phyloP scores from a whole-genome alignment of 257 asterid genomes.

The Solanum lycopersicoides region DNA sequence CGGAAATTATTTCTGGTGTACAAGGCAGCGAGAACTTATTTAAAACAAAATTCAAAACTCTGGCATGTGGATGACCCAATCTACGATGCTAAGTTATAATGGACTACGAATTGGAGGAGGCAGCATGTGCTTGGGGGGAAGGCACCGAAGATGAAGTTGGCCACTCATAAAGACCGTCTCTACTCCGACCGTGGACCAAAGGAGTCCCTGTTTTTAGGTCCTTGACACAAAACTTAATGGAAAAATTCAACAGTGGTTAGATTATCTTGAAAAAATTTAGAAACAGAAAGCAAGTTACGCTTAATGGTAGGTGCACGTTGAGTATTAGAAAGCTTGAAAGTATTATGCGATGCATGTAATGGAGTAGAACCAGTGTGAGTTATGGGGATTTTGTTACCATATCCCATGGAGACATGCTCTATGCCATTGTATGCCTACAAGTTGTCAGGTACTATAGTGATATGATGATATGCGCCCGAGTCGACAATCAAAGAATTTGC shows the following conservation, averaged over 20 bases:
- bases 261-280: neutral
- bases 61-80: neutral
- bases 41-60: no score
- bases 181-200: neutral
- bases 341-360: neutral
- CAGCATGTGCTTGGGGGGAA: neutral
- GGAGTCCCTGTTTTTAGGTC: neutral
- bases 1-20: accelerated
- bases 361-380: neutral
- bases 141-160: no score
- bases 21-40: neutral
- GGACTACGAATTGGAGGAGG: neutral
- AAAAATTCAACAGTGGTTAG: neutral
- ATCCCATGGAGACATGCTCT: neutral
- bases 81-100: neutral
- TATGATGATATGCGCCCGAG: neutral
- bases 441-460: no score
- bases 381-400: neutral
- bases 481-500: no score
- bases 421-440: neutral
- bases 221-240: neutral
- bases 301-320: neutral
- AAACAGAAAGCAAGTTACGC: neutral
- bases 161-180: neutral
- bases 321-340: neutral